Conservation (phyloP, 2,329 filamentous ascomycete genomes). For the Sarocladium strictum region DNA sequence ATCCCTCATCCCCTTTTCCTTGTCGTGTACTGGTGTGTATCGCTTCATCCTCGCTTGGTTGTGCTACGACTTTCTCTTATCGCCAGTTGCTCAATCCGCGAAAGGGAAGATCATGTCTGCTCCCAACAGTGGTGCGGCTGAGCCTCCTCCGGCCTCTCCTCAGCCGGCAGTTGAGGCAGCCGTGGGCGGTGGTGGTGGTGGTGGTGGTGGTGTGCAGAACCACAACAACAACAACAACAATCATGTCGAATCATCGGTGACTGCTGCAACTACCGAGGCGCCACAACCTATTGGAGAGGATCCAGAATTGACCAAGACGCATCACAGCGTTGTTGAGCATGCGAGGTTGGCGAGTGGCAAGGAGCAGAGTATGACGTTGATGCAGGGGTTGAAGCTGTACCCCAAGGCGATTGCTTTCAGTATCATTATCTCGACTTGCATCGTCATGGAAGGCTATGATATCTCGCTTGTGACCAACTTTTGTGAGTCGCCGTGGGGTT, state of each 20-base stretch:
- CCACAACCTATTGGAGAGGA: slow-evolving; percentile 14
- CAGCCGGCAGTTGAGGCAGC: no score
- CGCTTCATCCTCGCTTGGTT: background rate
- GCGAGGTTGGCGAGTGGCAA: slow-evolving; percentile 46
- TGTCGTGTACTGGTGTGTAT: no score
- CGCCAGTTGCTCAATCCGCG: no score
- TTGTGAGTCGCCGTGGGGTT: slow-evolving; percentile 40
- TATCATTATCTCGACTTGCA: slow-evolving; percentile 81
- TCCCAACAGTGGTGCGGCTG: background rate
- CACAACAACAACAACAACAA: no score
- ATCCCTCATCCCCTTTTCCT: background rate
- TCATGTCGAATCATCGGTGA: no score
- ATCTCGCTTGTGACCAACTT: slow-evolving; percentile 78
- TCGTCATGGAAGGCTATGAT: slow-evolving; percentile 89
- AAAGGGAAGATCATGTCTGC: background rate
- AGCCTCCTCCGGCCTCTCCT: no score
- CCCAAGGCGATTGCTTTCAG: slow-evolving; percentile 84
- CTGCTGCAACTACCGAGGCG: background rate
- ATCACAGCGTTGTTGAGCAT: slow-evolving; percentile 25
- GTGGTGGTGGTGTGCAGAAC: background rate
- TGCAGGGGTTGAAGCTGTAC: slow-evolving; percentile 74
- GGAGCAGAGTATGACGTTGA: slow-evolving; percentile 64
- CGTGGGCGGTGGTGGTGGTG: background rate
- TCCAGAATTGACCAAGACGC: slow-evolving; percentile 18
- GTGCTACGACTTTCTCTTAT: no score